Evolutionary conservation across 805 yeast species (phyloP).

Genomic region (Yamadazyma tumulicola): DNA sequence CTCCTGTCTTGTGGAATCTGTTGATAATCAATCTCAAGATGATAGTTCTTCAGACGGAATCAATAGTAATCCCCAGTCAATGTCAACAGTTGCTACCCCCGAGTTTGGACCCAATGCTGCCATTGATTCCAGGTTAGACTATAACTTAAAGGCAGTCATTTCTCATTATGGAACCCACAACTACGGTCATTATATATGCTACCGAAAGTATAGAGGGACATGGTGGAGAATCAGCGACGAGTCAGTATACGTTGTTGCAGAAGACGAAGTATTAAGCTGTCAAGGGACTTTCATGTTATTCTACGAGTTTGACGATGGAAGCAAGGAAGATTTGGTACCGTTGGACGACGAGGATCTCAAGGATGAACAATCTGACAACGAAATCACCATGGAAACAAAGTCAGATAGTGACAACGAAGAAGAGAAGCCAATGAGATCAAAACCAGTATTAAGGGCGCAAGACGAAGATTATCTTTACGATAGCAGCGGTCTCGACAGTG

Average conservation of each 20-base stretch:
- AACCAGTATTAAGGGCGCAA: slow-evolving; percentile 5
- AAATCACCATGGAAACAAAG: slow-evolving; percentile 8
- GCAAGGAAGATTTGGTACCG: slow-evolving; percentile 17
- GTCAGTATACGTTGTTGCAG: slow-evolving; percentile 74
- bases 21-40: too few species aligned
- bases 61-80: slow-evolving; percentile 7
- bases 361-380: slow-evolving; percentile 18
- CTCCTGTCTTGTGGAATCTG: too few species aligned
- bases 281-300: slow-evolving; percentile 93
- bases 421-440: slow-evolving; percentile 7
- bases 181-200: slow-evolving; percentile 95
- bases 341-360: slow-evolving; percentile 13
- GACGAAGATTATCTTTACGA: slow-evolving; percentile 13
- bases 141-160: slow-evolving; percentile 78
- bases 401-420: not conserved
- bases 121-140: slow-evolving; percentile 46
- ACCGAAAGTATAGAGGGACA: slow-evolving; percentile 70
- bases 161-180: slow-evolving; percentile 95
- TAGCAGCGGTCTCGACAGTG: slow-evolving; percentile 15
- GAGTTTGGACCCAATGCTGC: slow-evolving; percentile 6
- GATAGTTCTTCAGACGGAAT: slow-evolving; percentile 9
- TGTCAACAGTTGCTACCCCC: slow-evolving; percentile 11
- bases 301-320: slow-evolving; percentile 54
- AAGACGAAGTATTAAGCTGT: slow-evolving; percentile 71
- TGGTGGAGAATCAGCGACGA: slow-evolving; percentile 98